Evolutionary conservation across 306 rosid genomes (phyloP), one percentile per base, ranked within the genome.

Genomic region (Prunus dulcis): DNA sequence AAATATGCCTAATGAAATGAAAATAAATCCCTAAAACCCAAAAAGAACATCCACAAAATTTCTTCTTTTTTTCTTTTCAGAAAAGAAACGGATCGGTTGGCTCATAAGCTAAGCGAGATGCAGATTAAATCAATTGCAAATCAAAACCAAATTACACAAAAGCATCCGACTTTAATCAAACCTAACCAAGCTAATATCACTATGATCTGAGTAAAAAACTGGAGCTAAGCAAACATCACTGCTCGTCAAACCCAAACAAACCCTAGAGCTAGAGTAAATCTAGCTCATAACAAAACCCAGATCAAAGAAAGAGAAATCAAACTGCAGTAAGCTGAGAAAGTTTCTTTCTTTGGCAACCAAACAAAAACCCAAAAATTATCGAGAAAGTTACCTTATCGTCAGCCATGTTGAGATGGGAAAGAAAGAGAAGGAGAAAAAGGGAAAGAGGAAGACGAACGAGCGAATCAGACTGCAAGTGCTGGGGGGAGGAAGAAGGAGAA

Each of bases 311-410:
- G 11, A 55, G 34, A 57, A 64, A 15, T 28, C 27, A 41, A 73
- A 22, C 64, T 46, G 69, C 17, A 23, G 47, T 61, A 3, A 61
- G 69, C 60, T 60, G 57, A 60, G 30, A 61, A 46, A 73, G 77
- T 2, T 52, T 10, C 28, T 5, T 83, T 71, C 61, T 70, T 63
- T 65, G 53, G 77, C 79, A 84, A 84, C 64, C 25, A 78, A 74
- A 76, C 49, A 43, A 41, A 45, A 46, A 14, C 15, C 41, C 3
- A 14, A 61, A 72, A 38, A 34, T 72, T 28, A 14, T 34, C n/a
- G 20, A 32, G 47, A 32, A 28, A 50, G 14, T 20, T 86, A 94
- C 98, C 97, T 90, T 94, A 78, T 87, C 95, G 80, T 94, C 96
- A 61, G 94, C 96, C 98, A 92, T 92, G 90, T 68, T 56, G 57